Evolutionary conservation across 805 yeast species (phyloP), one percentile per base, ranked within the genome.

Genomic region (Wickerhamiella allomyrinae): DNA sequence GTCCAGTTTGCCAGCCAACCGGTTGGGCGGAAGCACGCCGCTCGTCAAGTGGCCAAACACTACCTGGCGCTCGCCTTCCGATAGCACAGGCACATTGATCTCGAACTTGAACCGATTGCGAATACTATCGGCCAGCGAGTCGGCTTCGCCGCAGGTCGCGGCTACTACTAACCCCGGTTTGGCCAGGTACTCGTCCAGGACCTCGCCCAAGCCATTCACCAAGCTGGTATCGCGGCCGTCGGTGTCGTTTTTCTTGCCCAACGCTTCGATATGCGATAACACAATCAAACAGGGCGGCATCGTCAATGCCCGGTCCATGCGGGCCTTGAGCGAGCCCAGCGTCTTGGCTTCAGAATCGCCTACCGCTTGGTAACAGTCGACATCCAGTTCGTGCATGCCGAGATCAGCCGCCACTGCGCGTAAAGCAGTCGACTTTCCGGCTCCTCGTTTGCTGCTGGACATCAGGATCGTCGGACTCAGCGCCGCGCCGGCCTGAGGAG

Each of bases 331-430:
- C 1, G 73, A 61, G 0, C 95, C 98, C 17, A 89, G 63, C 0
- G 87, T 81, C 54, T 86, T 86, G 23, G 76, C 62, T 42, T 80
- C 89, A 11, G 83, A 74, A 1, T 86, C 83, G 43, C 79, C 76
- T 6, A 79, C 58, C 4, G 79, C 57, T 25, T 76, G 83, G 48
- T 73, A 69, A 21, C 85, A 78, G 49, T 87, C 93, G 11, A 89
- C 59, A 37, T 73, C 80, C 23, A 79, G 61, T 7, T 79, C 58
- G 48, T 81, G 79, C 7, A 77, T 58, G 0, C 95, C 95, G 23
- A 77, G 57, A 23, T 71, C 71, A 7, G 63, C 57, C 0, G 82
- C 68, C 1, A 76, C 54, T 42, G 73, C 71, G 40, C 69, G 58
- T 0, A 84, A 73, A 20, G 82, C 53, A 0, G 79, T 74, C 0